Base-by-base conservation (phyloP, 2,329 filamentous ascomycete genomes). In the Niveomyces coronatus region DNA sequence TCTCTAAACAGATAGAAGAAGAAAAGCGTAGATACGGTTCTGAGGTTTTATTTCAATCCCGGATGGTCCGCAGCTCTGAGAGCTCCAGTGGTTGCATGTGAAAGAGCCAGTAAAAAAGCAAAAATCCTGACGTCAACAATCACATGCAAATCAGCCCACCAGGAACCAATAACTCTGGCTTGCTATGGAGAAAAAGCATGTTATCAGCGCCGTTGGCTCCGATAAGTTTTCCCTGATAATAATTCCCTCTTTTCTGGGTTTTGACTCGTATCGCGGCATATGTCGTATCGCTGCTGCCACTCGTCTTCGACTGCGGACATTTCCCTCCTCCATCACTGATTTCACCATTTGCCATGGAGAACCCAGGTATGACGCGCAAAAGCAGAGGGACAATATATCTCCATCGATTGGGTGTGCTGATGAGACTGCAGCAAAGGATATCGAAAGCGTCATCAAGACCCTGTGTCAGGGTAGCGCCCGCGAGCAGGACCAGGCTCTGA, bases 401-500 rank as follows among this genome's bases (percentile, higher is more conserved):
- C n/a, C n/a, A 11, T 19, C 14, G 11, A 9, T 9, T 17, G 13
- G 5, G 19, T 8, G 22, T 8, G 10, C 34, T 35, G 14, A 27
- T 16, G 11, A 1, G 4, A 28, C 9, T 7, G 15, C 7, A 37
- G 37, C 19, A 30, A 29, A 29, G 23, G 31, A 93, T 44, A 81
- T 89, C 47, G 53, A 66, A 16, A 55, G 58, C 9, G 67, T 94
- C 37, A 83, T 94, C 56, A 70, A 70, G 42, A 64, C 71, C 24
- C 71, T 94, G 41, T 79, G 76, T 28, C 75, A 82, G 53, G 78
- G 81, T 31, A 68, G 71, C 1, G 79, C 80, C 0, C 65, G 71
- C 1, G 62, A 81, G 23, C 86, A 93, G 57, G 62, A 69, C 39
- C 62, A 68, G 4, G 67, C 81, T 0, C 64, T 94, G 17, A 67